Conservation (phyloP, 2,329 filamentous ascomycete species). For the Pseudofabraea citricarpa region DNA sequence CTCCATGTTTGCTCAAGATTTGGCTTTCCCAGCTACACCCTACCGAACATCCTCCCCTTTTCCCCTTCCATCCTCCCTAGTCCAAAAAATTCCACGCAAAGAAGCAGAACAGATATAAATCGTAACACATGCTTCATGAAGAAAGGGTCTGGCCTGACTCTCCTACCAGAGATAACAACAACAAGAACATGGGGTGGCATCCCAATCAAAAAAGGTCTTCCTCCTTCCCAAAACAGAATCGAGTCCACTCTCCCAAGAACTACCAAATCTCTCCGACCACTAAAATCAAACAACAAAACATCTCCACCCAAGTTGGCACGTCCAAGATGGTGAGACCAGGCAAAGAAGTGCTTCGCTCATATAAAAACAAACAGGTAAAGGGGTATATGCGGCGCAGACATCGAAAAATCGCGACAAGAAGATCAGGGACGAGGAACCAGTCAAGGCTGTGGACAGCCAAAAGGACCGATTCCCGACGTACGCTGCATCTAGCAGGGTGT, state of each 20-base stretch:
- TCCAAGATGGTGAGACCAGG: no score
- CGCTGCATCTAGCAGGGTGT: conserved; percentile 5
- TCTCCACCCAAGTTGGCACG: no score
- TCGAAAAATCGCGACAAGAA: not conserved
- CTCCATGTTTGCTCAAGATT: no score
- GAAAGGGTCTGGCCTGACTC: conserved; percentile 1
- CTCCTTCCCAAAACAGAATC: no score
- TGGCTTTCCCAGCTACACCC: not conserved
- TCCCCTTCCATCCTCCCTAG: not conserved
- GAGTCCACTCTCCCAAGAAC: not conserved
- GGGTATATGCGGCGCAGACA: conserved; percentile 1
- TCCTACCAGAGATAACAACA: no score
- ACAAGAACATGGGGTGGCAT: no score
- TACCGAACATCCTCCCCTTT: not conserved
- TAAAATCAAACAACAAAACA: no score
- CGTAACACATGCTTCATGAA: conserved; percentile 1
- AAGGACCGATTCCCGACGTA: not conserved
- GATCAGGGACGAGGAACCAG: not conserved
- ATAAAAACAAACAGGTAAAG: not conserved
- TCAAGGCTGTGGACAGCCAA: not conserved
- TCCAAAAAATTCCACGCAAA: not conserved
- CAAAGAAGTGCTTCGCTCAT: not conserved
- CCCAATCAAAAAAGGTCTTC: no score
- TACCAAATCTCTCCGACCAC: not conserved
- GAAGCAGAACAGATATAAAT: not conserved